Percentiles rank a stretch among this genome's conserved stretches.
phyloP scores from a whole-genome alignment of 75 land plant genomes.

The Selaginella tamariscina region DNA sequence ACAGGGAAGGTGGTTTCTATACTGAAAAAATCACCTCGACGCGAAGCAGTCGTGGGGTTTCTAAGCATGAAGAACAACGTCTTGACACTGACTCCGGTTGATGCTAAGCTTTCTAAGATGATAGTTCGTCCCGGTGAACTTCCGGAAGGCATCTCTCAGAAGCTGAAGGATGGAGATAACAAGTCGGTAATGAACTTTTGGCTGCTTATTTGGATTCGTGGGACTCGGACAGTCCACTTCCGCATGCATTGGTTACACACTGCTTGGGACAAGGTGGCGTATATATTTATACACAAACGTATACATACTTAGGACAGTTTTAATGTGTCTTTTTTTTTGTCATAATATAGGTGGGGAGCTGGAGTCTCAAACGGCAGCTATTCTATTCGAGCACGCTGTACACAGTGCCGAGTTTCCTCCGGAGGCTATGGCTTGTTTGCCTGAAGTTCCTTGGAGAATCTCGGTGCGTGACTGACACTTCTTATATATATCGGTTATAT shows the following conservation, averaged over 20 bases:
- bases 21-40: conserved; percentile 49
- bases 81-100: conserved; percentile 35
- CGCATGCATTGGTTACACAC: conserved; percentile 45
- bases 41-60: conserved; percentile 65
- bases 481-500: too few species aligned
- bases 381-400: conserved; percentile 66
- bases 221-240: conserved; percentile 43
- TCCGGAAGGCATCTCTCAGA: conserved; percentile 40
- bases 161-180: conserved; percentile 44
- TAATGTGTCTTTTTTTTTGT: too few species aligned
- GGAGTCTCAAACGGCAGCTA: conserved; percentile 70
- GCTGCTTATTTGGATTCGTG: conserved; percentile 62
- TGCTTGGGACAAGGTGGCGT: conserved; percentile 65
- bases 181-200: conserved; percentile 57
- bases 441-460: conserved; percentile 55
- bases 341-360: too few species aligned
- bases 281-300: too few species aligned
- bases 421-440: conserved; percentile 55
- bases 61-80: conserved; percentile 39
- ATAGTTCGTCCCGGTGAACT: conserved; percentile 33
- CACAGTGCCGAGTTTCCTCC: conserved; percentile 45
- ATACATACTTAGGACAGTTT: too few species aligned
- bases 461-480: too few species aligned
- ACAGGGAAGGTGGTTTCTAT: conserved; percentile 72
- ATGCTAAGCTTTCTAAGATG: conserved; percentile 68